A percentile compares a stretch with the other conserved stretches of the same genome.
These are phyloP conservation scores for Apiospora koreana DNA, from an alignment of 2,329 filamentous ascomycete genomes.

Conservation along the genomic window DNA sequence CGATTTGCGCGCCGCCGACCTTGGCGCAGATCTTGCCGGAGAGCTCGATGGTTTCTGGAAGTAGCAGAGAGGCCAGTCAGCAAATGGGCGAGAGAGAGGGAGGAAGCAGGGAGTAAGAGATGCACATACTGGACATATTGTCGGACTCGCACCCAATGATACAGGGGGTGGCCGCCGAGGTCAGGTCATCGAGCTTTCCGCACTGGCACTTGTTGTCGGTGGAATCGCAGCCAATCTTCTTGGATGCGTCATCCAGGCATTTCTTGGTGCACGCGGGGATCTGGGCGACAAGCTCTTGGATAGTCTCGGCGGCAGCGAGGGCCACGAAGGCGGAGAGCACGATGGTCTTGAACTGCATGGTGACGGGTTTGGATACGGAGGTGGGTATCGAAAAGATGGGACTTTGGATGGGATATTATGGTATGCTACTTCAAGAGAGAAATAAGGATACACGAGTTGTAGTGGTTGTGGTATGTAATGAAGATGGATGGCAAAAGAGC, in stretches of 20 bases:
- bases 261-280: constrained; percentile 41
- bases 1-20: constrained; percentile 13
- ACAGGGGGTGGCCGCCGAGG: constrained; percentile 35
- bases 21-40: constrained; percentile 28
- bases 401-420: not conserved
- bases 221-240: constrained; percentile 34
- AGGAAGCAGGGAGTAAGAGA: not conserved
- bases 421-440: not conserved
- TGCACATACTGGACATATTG: constrained; percentile 36
- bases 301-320: constrained; percentile 24
- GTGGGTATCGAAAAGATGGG: constrained; percentile 3
- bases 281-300: constrained; percentile 27
- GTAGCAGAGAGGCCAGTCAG: not conserved
- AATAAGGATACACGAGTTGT: not conserved
- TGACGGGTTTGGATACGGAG: constrained; percentile 12
- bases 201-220: constrained; percentile 42
- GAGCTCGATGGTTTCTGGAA: constrained; percentile 24
- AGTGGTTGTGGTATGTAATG: not conserved
- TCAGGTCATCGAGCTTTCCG: constrained; percentile 35
- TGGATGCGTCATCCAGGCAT: constrained; percentile 37
- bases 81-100: not conserved
- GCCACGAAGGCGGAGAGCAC: constrained; percentile 26
- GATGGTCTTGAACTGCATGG: constrained; percentile 33
- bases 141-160: constrained; percentile 35
- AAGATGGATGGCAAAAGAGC: not conserved